Conservation (phyloP, 306 rosid species). For the Cucurbita argyrosperma region DNA sequence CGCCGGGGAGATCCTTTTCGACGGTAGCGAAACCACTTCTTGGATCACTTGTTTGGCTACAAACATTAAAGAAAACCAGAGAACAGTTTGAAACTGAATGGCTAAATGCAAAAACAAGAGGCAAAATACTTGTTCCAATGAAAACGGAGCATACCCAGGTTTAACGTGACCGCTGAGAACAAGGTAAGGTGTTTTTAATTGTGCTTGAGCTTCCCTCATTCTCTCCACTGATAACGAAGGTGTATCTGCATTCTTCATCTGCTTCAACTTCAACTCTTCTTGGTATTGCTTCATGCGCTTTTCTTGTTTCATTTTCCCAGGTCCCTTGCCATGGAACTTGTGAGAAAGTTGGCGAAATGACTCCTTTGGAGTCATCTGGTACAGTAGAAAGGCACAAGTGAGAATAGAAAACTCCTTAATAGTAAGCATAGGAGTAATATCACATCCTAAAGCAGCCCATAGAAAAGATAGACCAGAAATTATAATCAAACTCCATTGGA, state of each 20-base stretch:
- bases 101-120: background rate
- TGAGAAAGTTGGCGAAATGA: conserved; percentile 69
- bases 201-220: conserved; percentile 93
- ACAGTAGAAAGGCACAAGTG: conserved; percentile 9
- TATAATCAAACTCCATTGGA: background rate
- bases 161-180: conserved; percentile 92
- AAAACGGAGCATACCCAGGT: conserved; percentile 53
- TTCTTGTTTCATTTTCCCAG: conserved; percentile 96
- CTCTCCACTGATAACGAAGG: conserved; percentile 79
- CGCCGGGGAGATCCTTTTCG: conserved; percentile 89
- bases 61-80: conserved; percentile 2
- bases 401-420: background rate
- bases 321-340: conserved; percentile 86
- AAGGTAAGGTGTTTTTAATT: conserved; percentile 66
- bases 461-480: background rate
- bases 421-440: background rate
- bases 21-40: conserved; percentile 96
- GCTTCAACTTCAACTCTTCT: conserved; percentile 80
- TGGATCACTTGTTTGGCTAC: conserved; percentile 93
- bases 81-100: background rate
- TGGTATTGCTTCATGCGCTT: conserved; percentile 78
- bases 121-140: background rate
- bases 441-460: background rate
- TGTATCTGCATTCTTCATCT: conserved; percentile 86
- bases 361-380: conserved; percentile 92